Conservation (phyloP, 176 grass and related monocot genomes). For the Metroxylon sagu region DNA sequence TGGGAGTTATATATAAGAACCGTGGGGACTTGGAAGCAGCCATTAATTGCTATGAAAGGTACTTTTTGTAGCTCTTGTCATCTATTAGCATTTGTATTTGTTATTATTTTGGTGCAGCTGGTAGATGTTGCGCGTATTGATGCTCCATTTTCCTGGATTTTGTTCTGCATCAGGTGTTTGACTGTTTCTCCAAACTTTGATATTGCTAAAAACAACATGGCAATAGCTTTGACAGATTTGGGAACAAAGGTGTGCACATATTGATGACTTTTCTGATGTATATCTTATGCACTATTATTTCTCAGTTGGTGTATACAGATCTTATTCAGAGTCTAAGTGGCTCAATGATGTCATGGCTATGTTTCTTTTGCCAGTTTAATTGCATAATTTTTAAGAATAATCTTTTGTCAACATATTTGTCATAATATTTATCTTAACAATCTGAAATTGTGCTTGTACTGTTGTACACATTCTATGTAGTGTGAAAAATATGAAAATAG, state of each 20-base stretch:
- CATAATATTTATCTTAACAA: no score
- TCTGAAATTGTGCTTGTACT: no score
- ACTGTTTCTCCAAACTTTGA: constrained; percentile 98
- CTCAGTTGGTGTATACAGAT: no score
- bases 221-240: constrained; percentile 91
- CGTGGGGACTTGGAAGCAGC: constrained; percentile 89
- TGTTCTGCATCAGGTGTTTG: constrained; percentile 61
- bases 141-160: constrained; percentile 10
- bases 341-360: no score
- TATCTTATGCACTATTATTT: no score
- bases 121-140: neutral
- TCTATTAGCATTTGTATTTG: neutral
- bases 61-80: constrained; percentile 2
- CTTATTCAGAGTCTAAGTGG: no score
- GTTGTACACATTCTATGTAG: no score
- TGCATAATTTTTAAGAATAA: no score
- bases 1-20: constrained; percentile 99
- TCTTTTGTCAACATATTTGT: no score
- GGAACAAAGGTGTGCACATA: constrained; percentile 72
- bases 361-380: no score
- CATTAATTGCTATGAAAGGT: constrained; percentile 97
- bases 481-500: no score
- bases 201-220: constrained; percentile 99
- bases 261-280: no score
- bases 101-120: constrained; percentile 15